phyloP scores from a whole-genome alignment of 305 asterid genomes.

The Fraxinus dipetala region DNA sequence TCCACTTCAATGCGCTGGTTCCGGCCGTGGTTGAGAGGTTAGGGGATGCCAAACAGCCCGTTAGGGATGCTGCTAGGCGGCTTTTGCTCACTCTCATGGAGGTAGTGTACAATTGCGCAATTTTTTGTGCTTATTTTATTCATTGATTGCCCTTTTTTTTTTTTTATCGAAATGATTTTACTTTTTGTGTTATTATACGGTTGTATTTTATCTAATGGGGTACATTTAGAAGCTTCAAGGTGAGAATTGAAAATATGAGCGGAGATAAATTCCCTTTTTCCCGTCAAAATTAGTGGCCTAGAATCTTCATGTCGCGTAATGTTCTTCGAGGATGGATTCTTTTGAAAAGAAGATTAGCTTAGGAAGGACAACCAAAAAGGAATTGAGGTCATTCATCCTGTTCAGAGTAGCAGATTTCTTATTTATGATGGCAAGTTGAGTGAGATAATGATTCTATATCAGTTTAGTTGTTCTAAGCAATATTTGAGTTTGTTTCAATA shows the following conservation, averaged over 20 bases:
- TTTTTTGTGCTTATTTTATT: neutral
- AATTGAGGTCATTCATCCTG: neutral
- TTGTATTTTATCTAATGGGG: neutral
- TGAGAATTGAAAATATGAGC: neutral
- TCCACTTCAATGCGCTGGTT: slow-evolving; percentile 85
- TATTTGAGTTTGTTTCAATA: neutral
- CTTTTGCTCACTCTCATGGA: slow-evolving; percentile 90
- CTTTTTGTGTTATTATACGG: neutral
- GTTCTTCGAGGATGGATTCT: neutral
- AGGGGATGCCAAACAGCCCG: slow-evolving; percentile 93
- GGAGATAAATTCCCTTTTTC: neutral
- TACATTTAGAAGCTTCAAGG: neutral
- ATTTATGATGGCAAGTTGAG: neutral
- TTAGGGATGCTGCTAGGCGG: slow-evolving; percentile 84
- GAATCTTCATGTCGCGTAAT: neutral
- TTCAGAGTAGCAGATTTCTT: neutral
- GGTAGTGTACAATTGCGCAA: slow-evolving; percentile 36
- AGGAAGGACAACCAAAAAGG: neutral
- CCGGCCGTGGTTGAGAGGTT: slow-evolving; percentile 90
- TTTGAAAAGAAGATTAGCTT: neutral
- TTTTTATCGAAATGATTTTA: neutral
- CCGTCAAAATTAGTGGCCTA: neutral
- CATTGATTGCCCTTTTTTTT: neutral
- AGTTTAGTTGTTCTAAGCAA: neutral
- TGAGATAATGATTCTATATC: neutral